Conservation (phyloP, 345 rosid genomes). For the Acer saccharum region DNA sequence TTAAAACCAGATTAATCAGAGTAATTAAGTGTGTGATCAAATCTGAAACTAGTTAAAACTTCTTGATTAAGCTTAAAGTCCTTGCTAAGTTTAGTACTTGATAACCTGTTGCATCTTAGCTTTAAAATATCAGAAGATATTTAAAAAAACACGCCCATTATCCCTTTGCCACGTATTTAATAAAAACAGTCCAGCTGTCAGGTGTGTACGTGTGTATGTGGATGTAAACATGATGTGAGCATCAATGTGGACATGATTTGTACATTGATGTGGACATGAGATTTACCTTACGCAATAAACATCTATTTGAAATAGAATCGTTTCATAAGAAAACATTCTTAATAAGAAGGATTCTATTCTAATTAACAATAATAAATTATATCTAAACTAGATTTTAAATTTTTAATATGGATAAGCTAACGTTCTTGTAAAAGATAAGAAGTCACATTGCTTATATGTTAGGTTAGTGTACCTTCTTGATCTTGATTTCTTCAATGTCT, state of each 20-base stretch:
- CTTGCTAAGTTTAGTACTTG: neutral
- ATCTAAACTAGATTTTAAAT: neutral
- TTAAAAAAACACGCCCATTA: neutral
- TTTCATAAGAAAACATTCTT: neutral
- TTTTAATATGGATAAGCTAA: neutral
- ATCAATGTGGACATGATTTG: neutral
- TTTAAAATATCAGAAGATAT: neutral
- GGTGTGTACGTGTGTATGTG: neutral
- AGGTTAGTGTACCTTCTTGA: neutral
- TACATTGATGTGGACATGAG: neutral
- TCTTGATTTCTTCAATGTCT: neutral
- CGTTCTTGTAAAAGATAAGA: neutral
- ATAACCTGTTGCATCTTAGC: neutral
- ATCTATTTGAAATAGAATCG: neutral
- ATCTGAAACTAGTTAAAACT: neutral
- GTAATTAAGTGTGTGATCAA: neutral
- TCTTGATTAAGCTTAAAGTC: neutral
- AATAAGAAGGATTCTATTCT: neutral
- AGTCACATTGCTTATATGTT: neutral
- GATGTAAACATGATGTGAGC: neutral
- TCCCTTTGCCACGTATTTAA: neutral
- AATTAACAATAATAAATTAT: no score
- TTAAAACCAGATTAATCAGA: neutral
- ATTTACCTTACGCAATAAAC: neutral
- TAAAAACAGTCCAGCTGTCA: neutral